Percentiles rank a stretch among this genome's conserved stretches.
Conservation (phyloP, 2,329 filamentous ascomycete species). For the Hirsutella rhossiliensis region DNA sequence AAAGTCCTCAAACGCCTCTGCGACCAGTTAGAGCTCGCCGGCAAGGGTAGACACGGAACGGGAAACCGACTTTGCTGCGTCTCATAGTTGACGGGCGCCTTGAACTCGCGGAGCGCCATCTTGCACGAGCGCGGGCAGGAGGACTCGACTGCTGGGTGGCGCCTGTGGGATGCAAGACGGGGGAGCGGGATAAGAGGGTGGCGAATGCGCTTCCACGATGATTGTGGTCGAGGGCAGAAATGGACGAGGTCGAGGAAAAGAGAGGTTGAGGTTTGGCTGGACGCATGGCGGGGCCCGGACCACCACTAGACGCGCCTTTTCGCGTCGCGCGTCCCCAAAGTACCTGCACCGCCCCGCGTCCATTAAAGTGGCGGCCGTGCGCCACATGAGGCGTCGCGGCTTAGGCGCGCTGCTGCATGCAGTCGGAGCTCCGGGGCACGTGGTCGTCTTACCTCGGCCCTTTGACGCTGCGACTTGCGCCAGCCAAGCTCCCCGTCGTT, state of each 20-base stretch:
- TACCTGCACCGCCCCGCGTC: constrained; percentile 10
- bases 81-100: constrained; percentile 73
- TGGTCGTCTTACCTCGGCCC: neutral
- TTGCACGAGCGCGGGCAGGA: constrained; percentile 10
- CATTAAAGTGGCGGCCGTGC: constrained; percentile 3
- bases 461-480: neutral
- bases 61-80: constrained; percentile 61
- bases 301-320: constrained; percentile 16
- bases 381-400: constrained; percentile 3
- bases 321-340: constrained; percentile 17
- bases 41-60: constrained; percentile 1
- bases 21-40: constrained; percentile 14
- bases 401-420: neutral
- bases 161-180: constrained; percentile 1
- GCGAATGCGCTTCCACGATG: neutral
- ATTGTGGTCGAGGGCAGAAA: constrained; percentile 11
- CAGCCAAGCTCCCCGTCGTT: neutral
- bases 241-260: constrained; percentile 1
- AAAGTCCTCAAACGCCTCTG: constrained; percentile 79
- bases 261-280: too few relatives aligned
- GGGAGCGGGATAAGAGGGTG: neutral
- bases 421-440: neutral
- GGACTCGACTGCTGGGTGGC: constrained; percentile 2
- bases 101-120: constrained; percentile 81
- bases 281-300: constrained; percentile 13